Percentiles rank a stretch among this genome's conserved stretches.
phyloP scores from a whole-genome alignment of 2,329 filamentous ascomycete species.

The Diatrype stigma region DNA sequence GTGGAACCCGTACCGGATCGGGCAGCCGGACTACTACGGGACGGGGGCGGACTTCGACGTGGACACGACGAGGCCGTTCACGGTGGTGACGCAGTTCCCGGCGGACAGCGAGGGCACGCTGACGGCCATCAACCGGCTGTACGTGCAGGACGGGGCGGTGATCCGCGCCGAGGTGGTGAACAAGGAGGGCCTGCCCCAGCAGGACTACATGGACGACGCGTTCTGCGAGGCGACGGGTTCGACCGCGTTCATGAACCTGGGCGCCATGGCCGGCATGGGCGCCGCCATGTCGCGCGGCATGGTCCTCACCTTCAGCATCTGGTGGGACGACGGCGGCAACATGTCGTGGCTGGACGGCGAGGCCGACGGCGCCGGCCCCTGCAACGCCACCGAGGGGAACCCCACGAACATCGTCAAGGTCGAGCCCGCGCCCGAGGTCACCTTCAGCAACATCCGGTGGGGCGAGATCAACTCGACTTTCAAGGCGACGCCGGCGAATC shows the following conservation, averaged over 20 bases:
- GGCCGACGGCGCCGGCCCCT: constrained; percentile 46
- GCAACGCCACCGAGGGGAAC: constrained; percentile 42
- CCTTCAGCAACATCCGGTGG: constrained; percentile 53
- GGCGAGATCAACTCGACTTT: constrained; percentile 51
- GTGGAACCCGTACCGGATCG: constrained; percentile 32
- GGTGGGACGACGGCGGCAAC: constrained; percentile 45
- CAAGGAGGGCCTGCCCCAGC: constrained; percentile 29
- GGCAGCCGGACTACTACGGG: constrained; percentile 29
- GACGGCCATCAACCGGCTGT: constrained; percentile 30
- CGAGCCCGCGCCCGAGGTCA: constrained; percentile 44
- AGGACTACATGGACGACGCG: constrained; percentile 29
- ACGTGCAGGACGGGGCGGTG: constrained; percentile 32
- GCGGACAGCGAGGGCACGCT: constrained; percentile 27
- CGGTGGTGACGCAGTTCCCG: constrained; percentile 33
- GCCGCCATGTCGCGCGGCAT: constrained; percentile 40
- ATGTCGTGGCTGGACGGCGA: constrained; percentile 53
- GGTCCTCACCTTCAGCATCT: constrained; percentile 48
- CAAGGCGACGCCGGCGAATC: constrained; percentile 3
- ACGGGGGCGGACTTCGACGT: constrained; percentile 24
- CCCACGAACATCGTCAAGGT: constrained; percentile 40
- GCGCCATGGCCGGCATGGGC: constrained; percentile 39
- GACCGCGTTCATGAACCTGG: constrained; percentile 29
- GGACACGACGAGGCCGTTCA: constrained; percentile 31
- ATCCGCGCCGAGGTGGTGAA: constrained; percentile 27
- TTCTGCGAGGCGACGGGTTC: constrained; percentile 32